Percentiles rank a stretch among this genome's conserved stretches.
These are phyloP conservation scores for Pyrrhoderma noxium DNA, from an alignment of 1,284 basidiomycete genomes.

Conservation along the genomic window DNA sequence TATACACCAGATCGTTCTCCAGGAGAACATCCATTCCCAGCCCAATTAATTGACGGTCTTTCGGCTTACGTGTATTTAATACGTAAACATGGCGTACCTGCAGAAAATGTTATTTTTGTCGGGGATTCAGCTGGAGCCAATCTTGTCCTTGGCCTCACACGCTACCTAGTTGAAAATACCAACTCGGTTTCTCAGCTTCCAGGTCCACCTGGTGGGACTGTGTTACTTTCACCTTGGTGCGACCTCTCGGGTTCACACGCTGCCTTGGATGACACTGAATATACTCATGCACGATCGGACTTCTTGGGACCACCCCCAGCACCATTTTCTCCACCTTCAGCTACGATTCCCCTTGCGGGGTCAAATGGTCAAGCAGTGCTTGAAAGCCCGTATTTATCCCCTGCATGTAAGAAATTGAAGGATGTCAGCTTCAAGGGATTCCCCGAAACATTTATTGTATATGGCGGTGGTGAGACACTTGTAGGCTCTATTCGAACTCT, in stretches of 20 bases:
- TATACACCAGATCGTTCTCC: slow-evolving; percentile 13
- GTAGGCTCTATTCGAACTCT: slow-evolving; percentile 42
- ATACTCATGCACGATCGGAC: slow-evolving; percentile 15
- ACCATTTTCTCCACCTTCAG: background rate
- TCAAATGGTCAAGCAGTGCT: slow-evolving; percentile 34
- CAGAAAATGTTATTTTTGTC: slow-evolving; percentile 39
- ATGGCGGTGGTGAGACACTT: slow-evolving; percentile 46
- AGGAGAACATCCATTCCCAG: slow-evolving; percentile 33
- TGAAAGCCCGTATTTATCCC: slow-evolving; percentile 48
- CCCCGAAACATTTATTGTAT: slow-evolving; percentile 47
- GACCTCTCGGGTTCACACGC: slow-evolving; percentile 40
- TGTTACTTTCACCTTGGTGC: slow-evolving; percentile 52
- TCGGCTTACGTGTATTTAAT: slow-evolving; percentile 41
- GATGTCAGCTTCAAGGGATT: slow-evolving; percentile 41
- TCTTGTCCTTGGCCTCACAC: slow-evolving; percentile 36
- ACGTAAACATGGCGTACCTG: slow-evolving; percentile 29
- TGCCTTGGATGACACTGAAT: slow-evolving; percentile 28
- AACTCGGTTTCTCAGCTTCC: slow-evolving; percentile 29
- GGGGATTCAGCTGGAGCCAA: slow-evolving; percentile 55
- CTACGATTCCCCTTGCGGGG: background rate
- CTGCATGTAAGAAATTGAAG: slow-evolving; percentile 34
- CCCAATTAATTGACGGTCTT: slow-evolving; percentile 41
- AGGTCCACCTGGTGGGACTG: slow-evolving; percentile 39
- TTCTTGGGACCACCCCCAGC: slow-evolving; percentile 5
- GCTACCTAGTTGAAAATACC: slow-evolving; percentile 25